Evolutionary conservation across 768 basidiomycete species (phyloP).

Genomic region (Pleurotus sapidus): DNA sequence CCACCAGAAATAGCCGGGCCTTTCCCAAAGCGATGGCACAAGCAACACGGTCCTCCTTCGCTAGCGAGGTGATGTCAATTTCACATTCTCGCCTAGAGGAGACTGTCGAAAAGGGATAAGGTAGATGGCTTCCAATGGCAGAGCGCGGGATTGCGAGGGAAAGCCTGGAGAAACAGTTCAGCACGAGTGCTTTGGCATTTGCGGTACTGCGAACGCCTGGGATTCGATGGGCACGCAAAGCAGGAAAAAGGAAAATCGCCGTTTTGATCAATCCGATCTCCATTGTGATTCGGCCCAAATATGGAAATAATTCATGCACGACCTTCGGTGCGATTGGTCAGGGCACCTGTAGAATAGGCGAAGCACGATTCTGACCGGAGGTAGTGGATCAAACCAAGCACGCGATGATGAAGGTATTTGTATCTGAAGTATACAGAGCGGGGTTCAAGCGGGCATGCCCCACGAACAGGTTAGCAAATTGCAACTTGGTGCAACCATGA

Average conservation of each 20-base stretch:
- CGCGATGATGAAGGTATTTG: too few species aligned
- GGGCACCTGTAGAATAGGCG: neutral
- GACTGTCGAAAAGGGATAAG: neutral
- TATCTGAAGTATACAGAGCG: too few species aligned
- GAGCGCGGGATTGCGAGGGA: neutral
- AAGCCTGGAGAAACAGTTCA: neutral
- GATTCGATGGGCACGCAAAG: conserved; percentile 1
- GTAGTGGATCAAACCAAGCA: too few species aligned
- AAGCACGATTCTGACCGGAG: too few species aligned
- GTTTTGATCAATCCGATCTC: neutral
- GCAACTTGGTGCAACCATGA: too few species aligned
- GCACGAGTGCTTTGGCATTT: neutral
- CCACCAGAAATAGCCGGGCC: neutral
- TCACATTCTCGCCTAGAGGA: neutral
- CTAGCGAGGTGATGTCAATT: neutral
- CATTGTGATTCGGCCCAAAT: conserved; percentile 1
- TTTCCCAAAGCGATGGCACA: conserved; percentile 3
- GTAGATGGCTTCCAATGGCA: neutral
- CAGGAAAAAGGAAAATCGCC: conserved; percentile 1
- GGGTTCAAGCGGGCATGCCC: too few species aligned
- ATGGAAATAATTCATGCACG: neutral
- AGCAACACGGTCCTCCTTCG: neutral
- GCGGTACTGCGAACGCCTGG: neutral
- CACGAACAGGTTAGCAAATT: too few species aligned
- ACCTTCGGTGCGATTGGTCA: conserved; percentile 2